Evolutionary conservation across 768 basidiomycete genomes (phyloP).

Genomic region (Suillus brevipes): DNA sequence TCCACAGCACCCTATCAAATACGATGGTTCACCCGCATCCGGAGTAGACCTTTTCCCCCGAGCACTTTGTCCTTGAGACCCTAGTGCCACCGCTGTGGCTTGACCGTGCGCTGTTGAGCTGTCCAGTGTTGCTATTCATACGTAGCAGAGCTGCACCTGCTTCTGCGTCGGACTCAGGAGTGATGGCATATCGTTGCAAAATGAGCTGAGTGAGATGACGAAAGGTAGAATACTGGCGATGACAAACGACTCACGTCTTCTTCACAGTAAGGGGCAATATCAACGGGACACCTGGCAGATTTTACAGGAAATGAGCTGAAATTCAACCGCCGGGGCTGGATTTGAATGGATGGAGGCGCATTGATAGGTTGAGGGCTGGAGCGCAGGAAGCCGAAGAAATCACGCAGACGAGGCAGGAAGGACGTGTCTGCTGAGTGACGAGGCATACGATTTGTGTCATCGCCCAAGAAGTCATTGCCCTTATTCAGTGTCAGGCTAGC

Average conservation of each 20-base stretch:
- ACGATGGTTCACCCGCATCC: not conserved
- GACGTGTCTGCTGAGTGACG: no score
- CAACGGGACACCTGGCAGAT: no score
- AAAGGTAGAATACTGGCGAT: not conserved
- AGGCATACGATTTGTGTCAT: not conserved
- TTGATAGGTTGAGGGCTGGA: no score
- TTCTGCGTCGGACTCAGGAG: not conserved
- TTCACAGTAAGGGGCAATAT: not conserved
- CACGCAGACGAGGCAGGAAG: no score
- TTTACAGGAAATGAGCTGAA: no score
- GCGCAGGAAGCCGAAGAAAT: no score
- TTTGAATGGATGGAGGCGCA: no score
- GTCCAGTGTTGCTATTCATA: not conserved
- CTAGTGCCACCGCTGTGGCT: not conserved
- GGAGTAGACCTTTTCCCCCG: not conserved
- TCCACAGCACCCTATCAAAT: not conserved
- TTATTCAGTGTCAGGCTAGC: not conserved
- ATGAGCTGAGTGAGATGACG: not conserved
- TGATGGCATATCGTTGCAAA: not conserved
- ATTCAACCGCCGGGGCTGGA: no score
- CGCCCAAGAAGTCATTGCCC: not conserved
- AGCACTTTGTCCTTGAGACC: not conserved
- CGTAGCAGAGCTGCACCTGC: not conserved
- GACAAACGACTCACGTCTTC: not conserved
- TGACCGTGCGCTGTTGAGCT: not conserved